Evolutionary conservation across 2,329 filamentous ascomycete species (phyloP), one percentile per base, ranked within the genome.

Genomic region (Fusarium bactridioides): DNA sequence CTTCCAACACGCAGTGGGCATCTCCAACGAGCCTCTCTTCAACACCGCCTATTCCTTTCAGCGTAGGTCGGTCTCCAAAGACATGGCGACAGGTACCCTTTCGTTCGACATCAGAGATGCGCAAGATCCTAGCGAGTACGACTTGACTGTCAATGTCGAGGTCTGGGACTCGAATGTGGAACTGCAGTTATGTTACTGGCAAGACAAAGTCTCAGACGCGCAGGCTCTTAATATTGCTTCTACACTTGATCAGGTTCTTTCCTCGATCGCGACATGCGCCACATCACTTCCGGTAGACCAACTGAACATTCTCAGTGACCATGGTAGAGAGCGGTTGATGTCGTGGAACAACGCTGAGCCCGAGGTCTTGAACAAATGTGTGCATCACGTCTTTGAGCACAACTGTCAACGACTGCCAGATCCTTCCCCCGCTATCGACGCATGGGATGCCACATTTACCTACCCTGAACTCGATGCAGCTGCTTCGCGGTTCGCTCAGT

Each of bases 361-460:
- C 1, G 38, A 60, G 18, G 23, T 51, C 6, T 25, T 76, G 12
- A 25, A 76, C 6, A 5, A 51, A 1, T 83, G 82, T 47, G 82
- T 85, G 68, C 84, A 86, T 50, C 80, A 84, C 29, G 69, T 84
- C 55, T 80, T 86, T 44, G 78, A 80, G 7, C 76, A 80, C 15
- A 82, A 82, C 31, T 79, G 79, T 7, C 65, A 67, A 10, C 75
- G 68, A 21, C 72, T 76, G 2, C 82, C 83, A 1, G 1, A 33
- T 3, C 59, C 74, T 13, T 69, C 79, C 1, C 72, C 77, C 1
- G 84, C 85, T 3, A 79, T 86, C 21, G 75, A 81, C n/a, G 83
- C 84, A 0, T 86, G 84, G 83, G 85, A 86, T 67, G 84, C 82
- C 21, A 67, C 74, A 21, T 80, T 85, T 45, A 84, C 61, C 4